Base-by-base conservation (phyloP, 2,329 filamentous ascomycete genomes). In the Fusarium hostae region DNA sequence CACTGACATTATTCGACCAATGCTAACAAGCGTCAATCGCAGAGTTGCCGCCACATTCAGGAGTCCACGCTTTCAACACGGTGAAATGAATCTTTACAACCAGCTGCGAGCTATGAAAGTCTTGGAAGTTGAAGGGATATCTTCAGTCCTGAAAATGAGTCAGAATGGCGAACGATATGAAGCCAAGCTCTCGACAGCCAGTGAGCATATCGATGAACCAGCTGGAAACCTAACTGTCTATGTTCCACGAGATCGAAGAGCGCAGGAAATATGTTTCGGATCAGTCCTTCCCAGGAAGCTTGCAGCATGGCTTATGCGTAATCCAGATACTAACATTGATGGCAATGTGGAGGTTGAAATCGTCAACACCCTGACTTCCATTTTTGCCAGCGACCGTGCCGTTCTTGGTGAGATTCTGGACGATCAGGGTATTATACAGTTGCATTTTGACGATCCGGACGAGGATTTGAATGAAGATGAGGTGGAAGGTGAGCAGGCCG, bases 11-110 rank as follows among this genome's bases (percentile, higher is more conserved):
- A 6, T 12, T 5, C n/a, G 10, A 7, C 12, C 2, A 11, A 32
- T 37, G 6, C 50, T 73, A 26, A 69, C 11, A 4, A 37, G 24
- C 2, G 13, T 24, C 20, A 32, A 7, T 7, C n/a, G 2, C 35
- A 73, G 68, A 18, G 63, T 71, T 4, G 71, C 71, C 15, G 71
- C 71, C 0, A 74, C 66, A 0, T 75, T 72, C 24, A 59, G 51
- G 9, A 74, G 72, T 24, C 63, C 61, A 13, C 60, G 68, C 1
- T 68, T 66, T 28, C 20, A 51, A 2, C 9, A 54, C 16, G 10
- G 54, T 6, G 45, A 24, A 13, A 0, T 0, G 0, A 0, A 16
- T 2, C n/a, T 70, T 2, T 71, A 70, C 39, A 47, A 63, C 9
- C 15, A 54, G 2, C n/a, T 75, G 3, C 63, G 63, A 7, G 59